phyloP scores from a whole-genome alignment of 2,329 filamentous ascomycete species.

The Phyllosticta citriasiana region DNA sequence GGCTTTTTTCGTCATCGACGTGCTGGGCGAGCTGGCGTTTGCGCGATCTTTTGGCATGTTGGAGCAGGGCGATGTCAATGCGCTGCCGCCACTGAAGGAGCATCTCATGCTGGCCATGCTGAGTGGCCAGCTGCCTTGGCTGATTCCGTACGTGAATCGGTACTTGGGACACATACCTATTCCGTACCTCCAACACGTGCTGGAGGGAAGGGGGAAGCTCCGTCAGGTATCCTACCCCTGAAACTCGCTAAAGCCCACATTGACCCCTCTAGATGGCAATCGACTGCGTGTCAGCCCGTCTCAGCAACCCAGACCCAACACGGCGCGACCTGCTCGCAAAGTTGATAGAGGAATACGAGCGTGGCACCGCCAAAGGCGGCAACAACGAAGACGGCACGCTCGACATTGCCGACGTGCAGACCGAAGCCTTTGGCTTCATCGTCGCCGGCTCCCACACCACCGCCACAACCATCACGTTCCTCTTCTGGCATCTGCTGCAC shows the following conservation, averaged over 20 bases:
- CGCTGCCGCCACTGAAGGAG: constrained; percentile 3
- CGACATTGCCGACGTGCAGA: constrained; percentile 3
- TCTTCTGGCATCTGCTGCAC: constrained; percentile 5
- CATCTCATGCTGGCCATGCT: constrained; percentile 7
- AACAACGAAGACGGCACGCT: neutral
- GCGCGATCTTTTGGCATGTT: neutral
- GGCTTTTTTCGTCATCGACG: constrained; percentile 8
- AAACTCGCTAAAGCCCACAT: neutral
- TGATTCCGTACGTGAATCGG: constrained; percentile 2
- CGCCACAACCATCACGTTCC: neutral
- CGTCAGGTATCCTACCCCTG: neutral
- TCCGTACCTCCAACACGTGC: neutral
- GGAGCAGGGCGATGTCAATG: neutral
- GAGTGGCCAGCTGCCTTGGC: neutral
- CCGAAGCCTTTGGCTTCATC: constrained; percentile 10
- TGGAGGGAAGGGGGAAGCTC: neutral
- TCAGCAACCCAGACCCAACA: neutral
- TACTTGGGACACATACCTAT: neutral
- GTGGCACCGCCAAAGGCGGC: neutral
- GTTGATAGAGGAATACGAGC: neutral
- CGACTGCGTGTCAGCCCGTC: neutral
- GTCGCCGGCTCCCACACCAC: constrained; percentile 10
- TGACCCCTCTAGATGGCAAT: neutral
- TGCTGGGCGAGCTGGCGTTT: constrained; percentile 10
- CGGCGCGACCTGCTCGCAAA: neutral